Percentiles rank a stretch among this genome's conserved stretches.
These are phyloP conservation scores for Scenedesmus sp. DNA, from an alignment of 163 green algal genomes.

Conservation along the genomic window DNA sequence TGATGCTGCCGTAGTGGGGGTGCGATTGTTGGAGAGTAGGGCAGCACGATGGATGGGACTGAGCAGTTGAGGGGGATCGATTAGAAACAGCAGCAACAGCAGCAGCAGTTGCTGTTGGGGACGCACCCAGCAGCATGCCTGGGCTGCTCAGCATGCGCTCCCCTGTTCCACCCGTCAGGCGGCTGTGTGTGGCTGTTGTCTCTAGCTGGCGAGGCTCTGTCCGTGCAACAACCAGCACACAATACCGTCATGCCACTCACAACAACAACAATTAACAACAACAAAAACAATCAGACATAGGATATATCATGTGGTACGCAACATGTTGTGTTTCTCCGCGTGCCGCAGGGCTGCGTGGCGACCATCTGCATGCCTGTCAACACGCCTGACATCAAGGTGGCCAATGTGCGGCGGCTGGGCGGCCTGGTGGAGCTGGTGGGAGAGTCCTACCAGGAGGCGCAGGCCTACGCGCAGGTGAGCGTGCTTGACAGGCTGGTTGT, in stretches of 20 bases:
- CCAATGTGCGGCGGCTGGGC: slow-evolving; percentile 87
- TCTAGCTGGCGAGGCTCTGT: too few species aligned
- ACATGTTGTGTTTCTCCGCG: not conserved
- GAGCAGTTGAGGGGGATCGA: not conserved
- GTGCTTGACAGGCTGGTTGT: not conserved
- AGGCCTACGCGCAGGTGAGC: slow-evolving; percentile 54
- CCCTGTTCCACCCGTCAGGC: too few species aligned
- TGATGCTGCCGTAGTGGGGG: not conserved
- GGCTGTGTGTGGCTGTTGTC: too few species aligned
- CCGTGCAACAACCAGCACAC: too few species aligned
- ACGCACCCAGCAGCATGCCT: too few species aligned
- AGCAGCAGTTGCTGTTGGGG: not conserved
- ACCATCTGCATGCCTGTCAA: slow-evolving; percentile 97
- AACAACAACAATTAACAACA: too few species aligned
- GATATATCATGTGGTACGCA: too few species aligned
- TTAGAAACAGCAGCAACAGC: too few species aligned
- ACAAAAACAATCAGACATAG: too few species aligned
- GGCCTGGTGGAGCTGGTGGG: slow-evolving; percentile 93
- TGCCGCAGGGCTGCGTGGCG: slow-evolving; percentile 83
- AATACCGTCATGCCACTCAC: too few species aligned
- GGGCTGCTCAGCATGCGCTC: too few species aligned
- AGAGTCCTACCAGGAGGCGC: slow-evolving; percentile 93
- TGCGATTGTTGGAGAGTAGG: too few species aligned
- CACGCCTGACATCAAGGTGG: slow-evolving; percentile 94
- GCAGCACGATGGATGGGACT: not conserved